These are phyloP conservation scores for Termitomyces sp. DNA, from an alignment of 768 basidiomycete species.

Conservation along the genomic window DNA sequence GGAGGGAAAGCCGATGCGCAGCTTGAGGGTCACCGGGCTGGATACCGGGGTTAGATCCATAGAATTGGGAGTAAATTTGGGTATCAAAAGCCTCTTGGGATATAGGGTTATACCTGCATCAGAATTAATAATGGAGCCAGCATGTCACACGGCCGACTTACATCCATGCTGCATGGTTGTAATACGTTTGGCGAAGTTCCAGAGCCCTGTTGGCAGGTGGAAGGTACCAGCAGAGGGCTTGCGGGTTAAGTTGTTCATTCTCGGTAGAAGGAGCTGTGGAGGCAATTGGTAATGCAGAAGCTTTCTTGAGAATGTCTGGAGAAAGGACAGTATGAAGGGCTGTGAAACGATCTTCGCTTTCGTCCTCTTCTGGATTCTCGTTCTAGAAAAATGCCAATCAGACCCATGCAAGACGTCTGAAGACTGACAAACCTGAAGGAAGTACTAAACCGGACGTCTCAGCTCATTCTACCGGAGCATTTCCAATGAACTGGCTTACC, in stretches of 20 bases:
- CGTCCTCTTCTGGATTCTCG: conserved; percentile 56
- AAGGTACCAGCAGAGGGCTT: conserved; percentile 67
- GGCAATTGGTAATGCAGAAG: conserved; percentile 65
- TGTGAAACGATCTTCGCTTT: conserved; percentile 44
- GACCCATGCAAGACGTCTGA: not conserved
- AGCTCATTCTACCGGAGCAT: conserved; percentile 9
- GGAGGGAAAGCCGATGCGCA: conserved; percentile 60
- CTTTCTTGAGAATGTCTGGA: conserved; percentile 60
- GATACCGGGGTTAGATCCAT: conserved; percentile 41
- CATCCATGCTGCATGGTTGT: conserved; percentile 71
- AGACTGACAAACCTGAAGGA: conserved; percentile 52
- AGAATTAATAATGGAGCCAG: conserved; percentile 9
- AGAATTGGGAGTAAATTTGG: conserved; percentile 60
- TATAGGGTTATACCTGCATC: conserved; percentile 65
- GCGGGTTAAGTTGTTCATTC: conserved; percentile 46
- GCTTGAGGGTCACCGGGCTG: conserved; percentile 50
- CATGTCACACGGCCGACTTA: conserved; percentile 30
- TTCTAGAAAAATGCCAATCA: conserved; percentile 42
- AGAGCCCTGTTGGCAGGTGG: conserved; percentile 59
- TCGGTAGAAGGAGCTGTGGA: conserved; percentile 35
- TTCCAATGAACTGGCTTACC: conserved; percentile 41
- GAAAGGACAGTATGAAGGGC: conserved; percentile 58
- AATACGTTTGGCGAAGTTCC: conserved; percentile 62
- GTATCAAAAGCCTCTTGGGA: conserved; percentile 57
- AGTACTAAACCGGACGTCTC: conserved; percentile 48